Conservation (phyloP, 129 eudicot genomes). For the Cynara cardunculus region DNA sequence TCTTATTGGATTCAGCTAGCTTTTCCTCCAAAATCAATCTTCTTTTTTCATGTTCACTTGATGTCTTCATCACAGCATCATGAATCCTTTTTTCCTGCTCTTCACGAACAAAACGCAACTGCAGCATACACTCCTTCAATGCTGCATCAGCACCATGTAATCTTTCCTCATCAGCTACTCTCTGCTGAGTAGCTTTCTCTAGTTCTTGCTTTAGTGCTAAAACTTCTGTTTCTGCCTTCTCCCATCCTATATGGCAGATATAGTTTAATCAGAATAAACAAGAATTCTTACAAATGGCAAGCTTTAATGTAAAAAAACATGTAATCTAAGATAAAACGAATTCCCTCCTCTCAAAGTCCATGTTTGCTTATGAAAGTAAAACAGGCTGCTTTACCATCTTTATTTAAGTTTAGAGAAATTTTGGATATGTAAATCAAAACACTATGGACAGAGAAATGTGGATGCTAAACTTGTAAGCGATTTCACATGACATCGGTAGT, state of each 20-base stretch:
- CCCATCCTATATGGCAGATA: constrained; percentile 54
- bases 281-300: not conserved
- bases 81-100: constrained; percentile 75
- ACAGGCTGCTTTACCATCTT: not conserved
- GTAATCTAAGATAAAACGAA: not conserved
- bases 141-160: constrained; percentile 58
- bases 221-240: constrained; percentile 69
- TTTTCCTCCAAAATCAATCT: constrained; percentile 40
- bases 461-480: not conserved
- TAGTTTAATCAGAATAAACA: not conserved
- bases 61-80: constrained; percentile 52
- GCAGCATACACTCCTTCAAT: constrained; percentile 81
- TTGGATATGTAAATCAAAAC: not conserved
- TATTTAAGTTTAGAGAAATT: not conserved
- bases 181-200: constrained; percentile 55
- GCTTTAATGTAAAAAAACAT: not conserved
- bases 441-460: not conserved
- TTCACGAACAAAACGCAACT: constrained; percentile 77
- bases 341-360: not conserved
- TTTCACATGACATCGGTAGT: not conserved
- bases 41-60: constrained; percentile 52
- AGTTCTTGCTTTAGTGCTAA: constrained; percentile 56
- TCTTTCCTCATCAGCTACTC: constrained; percentile 58
- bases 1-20: constrained; percentile 46
- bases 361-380: not conserved